Percentiles rank a stretch among this genome's conserved stretches.
Conservation (phyloP, 1,284 basidiomycete species). For the Ganoderma multipileum region DNA sequence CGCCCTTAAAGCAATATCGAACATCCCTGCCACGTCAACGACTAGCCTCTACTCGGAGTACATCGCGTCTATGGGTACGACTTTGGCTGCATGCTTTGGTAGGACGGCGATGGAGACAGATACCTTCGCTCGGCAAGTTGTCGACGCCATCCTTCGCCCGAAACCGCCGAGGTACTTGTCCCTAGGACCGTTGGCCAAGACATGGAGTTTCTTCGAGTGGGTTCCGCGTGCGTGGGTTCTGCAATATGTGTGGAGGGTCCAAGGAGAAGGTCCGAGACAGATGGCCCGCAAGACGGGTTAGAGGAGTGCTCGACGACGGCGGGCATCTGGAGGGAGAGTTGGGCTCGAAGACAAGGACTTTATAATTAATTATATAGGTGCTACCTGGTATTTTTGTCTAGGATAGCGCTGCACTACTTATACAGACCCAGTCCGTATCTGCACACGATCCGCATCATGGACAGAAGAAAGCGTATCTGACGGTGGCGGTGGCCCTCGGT, state of each 20-base stretch:
- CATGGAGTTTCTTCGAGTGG: background rate
- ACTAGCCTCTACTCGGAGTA: constrained; percentile 21
- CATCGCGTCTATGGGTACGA: background rate
- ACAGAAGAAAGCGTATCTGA: no score
- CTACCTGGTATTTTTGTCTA: background rate
- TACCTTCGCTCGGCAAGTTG: constrained; percentile 58
- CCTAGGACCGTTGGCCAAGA: background rate
- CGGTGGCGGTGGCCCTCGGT: no score
- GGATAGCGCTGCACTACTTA: no score
- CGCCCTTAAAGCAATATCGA: constrained; percentile 35
- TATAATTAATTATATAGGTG: background rate
- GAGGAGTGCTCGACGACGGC: background rate
- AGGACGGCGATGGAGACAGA: constrained; percentile 33
- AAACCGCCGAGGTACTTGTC: constrained; percentile 34
- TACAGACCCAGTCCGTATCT: no score
- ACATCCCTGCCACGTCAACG: constrained; percentile 47
- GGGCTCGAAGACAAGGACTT: background rate
- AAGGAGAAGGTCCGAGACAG: background rate
- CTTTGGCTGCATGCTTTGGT: background rate
- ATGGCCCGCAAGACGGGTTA: background rate
- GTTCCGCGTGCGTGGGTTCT: constrained; percentile 9
- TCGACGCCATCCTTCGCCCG: constrained; percentile 45
- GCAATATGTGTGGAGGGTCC: constrained; percentile 6
- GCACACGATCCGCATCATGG: no score
- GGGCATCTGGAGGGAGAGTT: background rate